These are phyloP conservation scores for Tephrocybe sp. DNA, from an alignment of 768 basidiomycete genomes.

Conservation along the genomic window DNA sequence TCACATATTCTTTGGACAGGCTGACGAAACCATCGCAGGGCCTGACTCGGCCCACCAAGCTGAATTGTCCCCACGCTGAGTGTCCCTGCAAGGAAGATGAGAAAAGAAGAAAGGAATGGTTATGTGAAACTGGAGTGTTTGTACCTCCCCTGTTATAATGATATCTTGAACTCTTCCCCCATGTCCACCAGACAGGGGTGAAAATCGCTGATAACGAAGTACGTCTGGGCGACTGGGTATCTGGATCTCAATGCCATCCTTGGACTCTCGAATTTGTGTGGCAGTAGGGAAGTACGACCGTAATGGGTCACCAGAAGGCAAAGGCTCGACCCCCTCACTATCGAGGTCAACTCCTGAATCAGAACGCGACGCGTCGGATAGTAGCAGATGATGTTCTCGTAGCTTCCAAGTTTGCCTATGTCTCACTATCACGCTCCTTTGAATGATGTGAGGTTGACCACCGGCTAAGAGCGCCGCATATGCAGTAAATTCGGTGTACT, in stretches of 20 bases:
- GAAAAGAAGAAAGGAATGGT: not conserved
- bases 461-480: constrained; percentile 79
- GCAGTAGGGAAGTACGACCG: constrained; percentile 59
- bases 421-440: constrained; percentile 71
- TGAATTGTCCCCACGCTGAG: constrained; percentile 90
- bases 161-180: constrained; percentile 46
- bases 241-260: constrained; percentile 43
- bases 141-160: constrained; percentile 73
- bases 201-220: constrained; percentile 29
- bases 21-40: constrained; percentile 79
- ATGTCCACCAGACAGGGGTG: constrained; percentile 14
- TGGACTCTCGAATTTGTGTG: constrained; percentile 45
- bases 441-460: constrained; percentile 59
- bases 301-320: constrained; percentile 60
- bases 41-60: constrained; percentile 73
- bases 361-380: constrained; percentile 24
- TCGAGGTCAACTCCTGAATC: constrained; percentile 33
- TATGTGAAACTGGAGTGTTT: constrained; percentile 1
- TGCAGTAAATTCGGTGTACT: constrained; percentile 85
- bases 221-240: constrained; percentile 36
- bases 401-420: constrained; percentile 92
- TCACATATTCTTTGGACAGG: constrained; percentile 82
- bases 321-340: constrained; percentile 27
- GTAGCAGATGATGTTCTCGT: constrained; percentile 64
- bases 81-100: constrained; percentile 55